phyloP scores from a whole-genome alignment of 2,329 filamentous ascomycete genomes.

The Akanthomyces muscarius region DNA sequence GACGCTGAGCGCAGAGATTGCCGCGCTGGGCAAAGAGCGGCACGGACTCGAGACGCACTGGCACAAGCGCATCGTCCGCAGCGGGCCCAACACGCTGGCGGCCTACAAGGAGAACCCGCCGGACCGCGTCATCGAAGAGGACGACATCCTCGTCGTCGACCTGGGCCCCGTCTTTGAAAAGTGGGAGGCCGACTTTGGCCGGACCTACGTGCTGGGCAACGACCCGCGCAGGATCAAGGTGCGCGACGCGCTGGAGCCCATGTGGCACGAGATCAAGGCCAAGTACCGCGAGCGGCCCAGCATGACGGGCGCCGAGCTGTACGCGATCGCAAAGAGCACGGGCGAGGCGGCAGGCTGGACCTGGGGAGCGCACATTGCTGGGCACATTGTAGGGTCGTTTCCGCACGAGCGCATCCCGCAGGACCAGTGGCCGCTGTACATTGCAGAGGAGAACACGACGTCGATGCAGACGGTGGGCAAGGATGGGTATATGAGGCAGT shows the following conservation, averaged over 20 bases:
- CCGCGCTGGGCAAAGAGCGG: slow-evolving; percentile 28
- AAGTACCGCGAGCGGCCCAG: slow-evolving; percentile 35
- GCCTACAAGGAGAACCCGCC: slow-evolving; percentile 48
- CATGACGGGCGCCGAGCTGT: slow-evolving; percentile 47
- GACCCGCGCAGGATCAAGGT: slow-evolving; percentile 42
- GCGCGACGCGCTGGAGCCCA: slow-evolving; percentile 43
- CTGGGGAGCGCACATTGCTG: slow-evolving; percentile 42
- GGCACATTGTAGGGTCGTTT: slow-evolving; percentile 48
- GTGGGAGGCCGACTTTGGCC: slow-evolving; percentile 52
- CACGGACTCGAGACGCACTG: slow-evolving; percentile 45
- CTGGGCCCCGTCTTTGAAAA: slow-evolving; percentile 49
- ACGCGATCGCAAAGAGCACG: slow-evolving; percentile 37
- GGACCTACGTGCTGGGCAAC: slow-evolving; percentile 47
- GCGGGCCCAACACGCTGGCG: slow-evolving; percentile 45
- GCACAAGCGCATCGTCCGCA: slow-evolving; percentile 49
- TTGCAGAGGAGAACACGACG: slow-evolving; percentile 40
- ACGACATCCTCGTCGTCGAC: slow-evolving; percentile 50
- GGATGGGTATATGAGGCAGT: slow-evolving; percentile 42
- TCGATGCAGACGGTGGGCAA: slow-evolving; percentile 36
- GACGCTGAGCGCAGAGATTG: slow-evolving; percentile 43
- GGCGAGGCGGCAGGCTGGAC: slow-evolving; percentile 36
- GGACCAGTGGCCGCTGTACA: slow-evolving; percentile 43
- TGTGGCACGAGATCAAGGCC: slow-evolving; percentile 42
- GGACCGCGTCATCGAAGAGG: slow-evolving; percentile 42
- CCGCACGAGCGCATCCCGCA: slow-evolving; percentile 48